A percentile compares a stretch with the other conserved stretches of the same genome.
Conservation (phyloP, 73 alveolate genomes). For the Symbiodinium natans region DNA sequence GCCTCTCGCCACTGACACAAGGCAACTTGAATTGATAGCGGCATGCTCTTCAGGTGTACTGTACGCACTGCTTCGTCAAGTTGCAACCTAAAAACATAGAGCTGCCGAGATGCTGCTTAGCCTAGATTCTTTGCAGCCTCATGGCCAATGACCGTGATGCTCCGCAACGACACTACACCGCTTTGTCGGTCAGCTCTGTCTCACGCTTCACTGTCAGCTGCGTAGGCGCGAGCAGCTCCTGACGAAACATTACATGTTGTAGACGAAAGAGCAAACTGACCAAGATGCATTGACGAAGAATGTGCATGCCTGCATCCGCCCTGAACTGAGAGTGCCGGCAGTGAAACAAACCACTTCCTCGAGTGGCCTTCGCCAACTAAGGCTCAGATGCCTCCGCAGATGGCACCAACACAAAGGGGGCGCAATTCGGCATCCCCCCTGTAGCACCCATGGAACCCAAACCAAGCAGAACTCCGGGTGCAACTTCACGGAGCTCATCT, state of each 20-base stretch:
- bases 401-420: constrained; percentile 39
- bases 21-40: not conserved
- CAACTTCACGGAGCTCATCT: constrained; percentile 22
- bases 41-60: not conserved
- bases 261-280: too few species aligned
- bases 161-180: not conserved
- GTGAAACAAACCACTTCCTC: too few species aligned
- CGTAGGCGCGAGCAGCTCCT: constrained; percentile 66
- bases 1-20: too few species aligned
- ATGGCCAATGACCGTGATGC: too few species aligned
- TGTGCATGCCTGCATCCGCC: too few species aligned
- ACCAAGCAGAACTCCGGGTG: constrained; percentile 28
- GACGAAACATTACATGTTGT: not conserved
- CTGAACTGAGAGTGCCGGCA: too few species aligned
- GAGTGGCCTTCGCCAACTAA: not conserved
- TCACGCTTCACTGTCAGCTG: constrained; percentile 75
- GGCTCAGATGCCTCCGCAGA: not conserved
- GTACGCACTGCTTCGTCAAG: too few species aligned
- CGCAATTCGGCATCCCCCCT: constrained; percentile 30
- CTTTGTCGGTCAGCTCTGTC: constrained; percentile 55
- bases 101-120: not conserved
- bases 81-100: not conserved
- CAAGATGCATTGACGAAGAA: too few species aligned
- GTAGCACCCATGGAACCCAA: constrained; percentile 57
- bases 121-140: too few species aligned